Percentiles rank a stretch among this genome's conserved stretches.
Conservation (phyloP, 1,284 basidiomycete genomes). For the Cerioporus squamosus region DNA sequence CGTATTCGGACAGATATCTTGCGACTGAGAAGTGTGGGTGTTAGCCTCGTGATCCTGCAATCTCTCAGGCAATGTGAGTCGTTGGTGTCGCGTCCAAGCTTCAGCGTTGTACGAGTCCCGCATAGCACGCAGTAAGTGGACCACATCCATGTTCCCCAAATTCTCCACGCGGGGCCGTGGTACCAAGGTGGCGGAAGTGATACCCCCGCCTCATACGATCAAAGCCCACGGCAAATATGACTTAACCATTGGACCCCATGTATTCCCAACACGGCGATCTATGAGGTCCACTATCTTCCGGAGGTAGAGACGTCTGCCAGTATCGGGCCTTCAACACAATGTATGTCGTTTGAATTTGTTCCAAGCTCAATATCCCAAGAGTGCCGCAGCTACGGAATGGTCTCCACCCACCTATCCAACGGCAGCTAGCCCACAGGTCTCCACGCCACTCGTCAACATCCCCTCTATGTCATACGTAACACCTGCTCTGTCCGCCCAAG, state of each 20-base stretch:
- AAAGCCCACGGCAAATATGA: constrained; percentile 67
- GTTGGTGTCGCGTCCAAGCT: background rate
- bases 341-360: constrained; percentile 3
- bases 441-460: constrained; percentile 45
- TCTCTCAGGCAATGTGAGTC: constrained; percentile 71
- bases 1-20: background rate
- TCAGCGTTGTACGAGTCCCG: constrained; percentile 7
- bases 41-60: constrained; percentile 54
- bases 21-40: background rate
- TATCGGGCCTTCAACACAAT: background rate
- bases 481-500: constrained; percentile 58
- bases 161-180: constrained; percentile 66
- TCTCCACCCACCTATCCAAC: background rate
- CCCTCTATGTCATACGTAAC: constrained; percentile 51
- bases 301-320: constrained; percentile 3
- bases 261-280: constrained; percentile 67
- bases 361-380: background rate
- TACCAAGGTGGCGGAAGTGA: constrained; percentile 51
- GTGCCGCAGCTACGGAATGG: background rate
- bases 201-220: constrained; percentile 66
- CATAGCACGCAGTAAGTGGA: constrained; percentile 70
- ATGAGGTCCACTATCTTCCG: constrained; percentile 64
- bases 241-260: constrained; percentile 72
- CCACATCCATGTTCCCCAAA: constrained; percentile 68
- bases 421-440: constrained; percentile 18